Evolutionary conservation across 2,329 filamentous ascomycete genomes (phyloP).

Genomic region (Nigrospora sphaerica): DNA sequence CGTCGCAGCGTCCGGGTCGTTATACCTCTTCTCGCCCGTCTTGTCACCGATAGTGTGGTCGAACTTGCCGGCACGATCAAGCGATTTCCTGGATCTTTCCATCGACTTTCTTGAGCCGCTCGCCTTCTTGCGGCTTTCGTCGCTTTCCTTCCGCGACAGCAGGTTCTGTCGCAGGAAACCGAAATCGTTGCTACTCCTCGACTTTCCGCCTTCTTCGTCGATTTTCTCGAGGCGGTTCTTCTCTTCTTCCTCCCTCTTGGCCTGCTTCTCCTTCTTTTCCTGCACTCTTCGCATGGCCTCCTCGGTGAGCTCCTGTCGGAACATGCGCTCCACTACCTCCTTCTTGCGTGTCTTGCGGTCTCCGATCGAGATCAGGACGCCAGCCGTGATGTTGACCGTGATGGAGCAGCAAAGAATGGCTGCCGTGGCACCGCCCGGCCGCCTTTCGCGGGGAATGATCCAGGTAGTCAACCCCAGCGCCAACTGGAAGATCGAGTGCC

Average conservation of each 20-base stretch:
- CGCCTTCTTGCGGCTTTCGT: neutral
- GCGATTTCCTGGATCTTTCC: conserved; percentile 2
- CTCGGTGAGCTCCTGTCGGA: conserved; percentile 67
- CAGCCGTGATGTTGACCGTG: conserved; percentile 68
- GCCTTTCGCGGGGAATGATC: conserved; percentile 64
- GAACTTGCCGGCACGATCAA: conserved; percentile 3
- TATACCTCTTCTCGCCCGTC: too few relatives aligned
- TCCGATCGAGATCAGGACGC: conserved; percentile 68
- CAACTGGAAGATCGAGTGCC: conserved; percentile 74
- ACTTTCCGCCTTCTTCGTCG: neutral
- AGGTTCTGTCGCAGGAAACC: neutral
- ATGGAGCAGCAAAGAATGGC: conserved; percentile 77
- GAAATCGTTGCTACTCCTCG: neutral
- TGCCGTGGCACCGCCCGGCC: conserved; percentile 68
- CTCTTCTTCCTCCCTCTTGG: conserved; percentile 3
- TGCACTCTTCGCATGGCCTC: conserved; percentile 26
- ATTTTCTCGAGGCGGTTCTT: conserved; percentile 1
- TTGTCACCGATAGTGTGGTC: too few relatives aligned
- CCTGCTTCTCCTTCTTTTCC: conserved; percentile 3
- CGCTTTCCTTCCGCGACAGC: conserved; percentile 1
- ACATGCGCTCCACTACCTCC: conserved; percentile 72
- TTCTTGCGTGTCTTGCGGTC: conserved; percentile 76
- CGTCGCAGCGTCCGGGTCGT: too few relatives aligned
- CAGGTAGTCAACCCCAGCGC: conserved; percentile 72
- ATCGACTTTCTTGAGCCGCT: neutral